These are phyloP conservation scores for slime mould (Dictyostelium discoideum) DNA, from an alignment of 78 protist genomes.

Conservation along the genomic window DNA sequence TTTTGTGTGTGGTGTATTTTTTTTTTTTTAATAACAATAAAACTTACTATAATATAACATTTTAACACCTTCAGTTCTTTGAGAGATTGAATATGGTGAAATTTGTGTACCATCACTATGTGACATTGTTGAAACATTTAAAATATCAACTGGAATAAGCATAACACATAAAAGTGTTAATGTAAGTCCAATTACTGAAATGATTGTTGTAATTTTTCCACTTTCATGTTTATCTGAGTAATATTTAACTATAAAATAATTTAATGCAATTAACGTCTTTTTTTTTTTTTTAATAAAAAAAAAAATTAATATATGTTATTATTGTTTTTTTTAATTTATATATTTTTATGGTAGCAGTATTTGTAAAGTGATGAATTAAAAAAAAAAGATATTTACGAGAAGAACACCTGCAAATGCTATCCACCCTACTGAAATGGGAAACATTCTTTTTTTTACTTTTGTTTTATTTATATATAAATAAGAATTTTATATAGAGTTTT, in stretches of 20 bases:
- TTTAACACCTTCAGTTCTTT: slow-evolving; percentile 9
- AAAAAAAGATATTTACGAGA: neutral
- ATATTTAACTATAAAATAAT: slow-evolving; percentile 38
- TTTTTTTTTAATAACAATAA: neutral
- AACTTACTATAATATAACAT: slow-evolving; percentile 67
- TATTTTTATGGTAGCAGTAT: neutral
- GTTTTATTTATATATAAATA: no score
- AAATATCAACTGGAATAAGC: slow-evolving; percentile 81
- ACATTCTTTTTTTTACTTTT: neutral
- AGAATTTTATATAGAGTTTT: no score
- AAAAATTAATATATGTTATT: neutral
- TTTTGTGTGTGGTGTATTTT: neutral
- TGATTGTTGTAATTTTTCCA: slow-evolving; percentile 67
- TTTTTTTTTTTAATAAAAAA: neutral
- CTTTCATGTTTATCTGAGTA: slow-evolving; percentile 78
- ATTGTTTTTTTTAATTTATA: no score
- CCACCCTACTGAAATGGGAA: slow-evolving; percentile 1
- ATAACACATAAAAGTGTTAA: slow-evolving; percentile 67
- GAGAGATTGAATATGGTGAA: neutral
- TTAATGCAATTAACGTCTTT: slow-evolving; percentile 40
- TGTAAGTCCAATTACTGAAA: slow-evolving; percentile 58
- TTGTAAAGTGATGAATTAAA: neutral
- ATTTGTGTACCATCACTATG: slow-evolving; percentile 49
- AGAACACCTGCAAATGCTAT: neutral
- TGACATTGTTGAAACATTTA: slow-evolving; percentile 56